Base-by-base conservation (phyloP, 2,329 filamentous ascomycete species). In the Cladosporium sp. region DNA sequence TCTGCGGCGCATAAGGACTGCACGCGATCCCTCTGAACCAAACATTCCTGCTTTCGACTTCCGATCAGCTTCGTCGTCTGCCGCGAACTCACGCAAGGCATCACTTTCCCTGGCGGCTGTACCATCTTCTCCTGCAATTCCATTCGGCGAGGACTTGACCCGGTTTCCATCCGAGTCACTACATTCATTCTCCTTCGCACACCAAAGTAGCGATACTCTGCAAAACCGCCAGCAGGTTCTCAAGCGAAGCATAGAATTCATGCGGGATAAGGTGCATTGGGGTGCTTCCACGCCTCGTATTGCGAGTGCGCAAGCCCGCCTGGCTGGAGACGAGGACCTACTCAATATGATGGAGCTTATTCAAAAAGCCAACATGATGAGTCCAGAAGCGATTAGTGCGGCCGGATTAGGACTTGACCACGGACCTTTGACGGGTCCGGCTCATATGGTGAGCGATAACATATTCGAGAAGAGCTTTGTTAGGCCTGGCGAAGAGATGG, bases 111-210 rank as follows among this genome's bases (percentile, higher is more conserved):
- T 85, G 25, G 78, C 82, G 8, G 79, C 85, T n/a, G 86, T 82
- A 5, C 86, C 88, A 22, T 79, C 81, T 19, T 92, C 91, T 20
- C 90, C 91, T 22, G 84, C 77, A 6, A 69, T 89, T 42, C 78
- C 84, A 62, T 91, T 92, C 70, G 84, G 86, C 69, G 94, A 97
- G 78, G 94, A 99, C 71, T 83, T 99, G 47, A 88, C 87, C 47
- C 88, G 92, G 52, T 99, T 99, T 72, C 93, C 94, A 1, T 91
- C 90, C 66, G 94, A 99, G 72, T 99, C 94, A 5, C 79, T 99
- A 49, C 94, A 99, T 75, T 99, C 94, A 1, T 99, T 99, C 77
- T 97, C 93, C 12, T 99, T 99, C 74, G 91, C 94, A 40, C 90
- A 96, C 66, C 92, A 96, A 74, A 93, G 92, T 3, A 92, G 96